phyloP scores from a whole-genome alignment of 495 filamentous ascomycete species.

The Aspergillus egyptiacus region DNA sequence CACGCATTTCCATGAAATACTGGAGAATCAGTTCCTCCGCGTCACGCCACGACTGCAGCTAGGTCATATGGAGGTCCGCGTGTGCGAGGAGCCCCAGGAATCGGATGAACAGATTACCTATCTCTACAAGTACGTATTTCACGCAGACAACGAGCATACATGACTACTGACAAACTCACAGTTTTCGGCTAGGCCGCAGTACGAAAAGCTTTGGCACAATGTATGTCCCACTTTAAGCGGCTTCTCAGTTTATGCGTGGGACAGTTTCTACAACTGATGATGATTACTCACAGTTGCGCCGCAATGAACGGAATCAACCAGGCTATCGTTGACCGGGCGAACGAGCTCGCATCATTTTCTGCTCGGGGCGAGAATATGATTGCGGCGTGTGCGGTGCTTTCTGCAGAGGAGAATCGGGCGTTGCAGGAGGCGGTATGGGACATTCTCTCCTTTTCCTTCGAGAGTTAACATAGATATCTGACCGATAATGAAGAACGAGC shows the following conservation, averaged over 20 bases:
- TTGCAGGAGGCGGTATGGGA: slow-evolving; percentile 55
- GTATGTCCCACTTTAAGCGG: slow-evolving; percentile 24
- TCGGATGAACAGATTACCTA: slow-evolving; percentile 77
- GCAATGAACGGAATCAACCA: slow-evolving; percentile 74
- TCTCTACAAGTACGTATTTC: slow-evolving; percentile 62
- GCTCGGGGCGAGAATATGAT: slow-evolving; percentile 72
- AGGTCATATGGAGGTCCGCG: slow-evolving; percentile 81
- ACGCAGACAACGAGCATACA: background rate
- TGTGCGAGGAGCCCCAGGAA: slow-evolving; percentile 54
- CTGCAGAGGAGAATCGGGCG: slow-evolving; percentile 50
- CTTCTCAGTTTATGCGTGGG: background rate
- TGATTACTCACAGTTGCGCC: slow-evolving; percentile 52
- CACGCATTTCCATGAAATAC: slow-evolving; percentile 94
- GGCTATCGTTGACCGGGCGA: slow-evolving; percentile 68
- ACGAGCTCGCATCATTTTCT: slow-evolving; percentile 62
- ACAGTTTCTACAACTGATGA: no score
- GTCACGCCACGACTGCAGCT: slow-evolving; percentile 56
- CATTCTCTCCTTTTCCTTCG: background rate
- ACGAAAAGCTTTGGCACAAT: slow-evolving; percentile 77
- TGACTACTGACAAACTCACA: slow-evolving; percentile 22
- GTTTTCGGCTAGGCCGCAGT: slow-evolving; percentile 60
- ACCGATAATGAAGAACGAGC: slow-evolving; percentile 22
- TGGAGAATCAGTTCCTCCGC: slow-evolving; percentile 64
- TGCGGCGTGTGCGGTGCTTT: slow-evolving; percentile 59
- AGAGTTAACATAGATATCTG: background rate